Conservation (phyloP, 2,329 filamentous ascomycete species). For the Cryphonectria carpinicola region DNA sequence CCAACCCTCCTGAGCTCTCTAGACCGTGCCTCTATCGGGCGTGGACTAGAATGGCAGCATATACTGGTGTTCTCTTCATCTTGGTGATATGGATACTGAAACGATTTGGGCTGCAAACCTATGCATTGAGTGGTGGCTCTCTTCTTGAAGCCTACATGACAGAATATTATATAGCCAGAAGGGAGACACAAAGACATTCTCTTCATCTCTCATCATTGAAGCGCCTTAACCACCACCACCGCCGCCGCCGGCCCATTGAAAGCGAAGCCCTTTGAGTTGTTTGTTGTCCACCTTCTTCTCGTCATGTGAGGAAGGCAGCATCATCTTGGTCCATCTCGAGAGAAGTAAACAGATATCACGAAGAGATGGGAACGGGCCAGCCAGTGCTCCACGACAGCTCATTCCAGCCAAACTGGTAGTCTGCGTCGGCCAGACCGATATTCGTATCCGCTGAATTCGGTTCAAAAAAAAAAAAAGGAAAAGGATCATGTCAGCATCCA, state of each 20-base stretch:
- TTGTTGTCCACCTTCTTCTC: no score
- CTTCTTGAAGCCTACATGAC: not conserved
- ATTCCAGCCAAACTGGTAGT: slow-evolving; percentile 53
- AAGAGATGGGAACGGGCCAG: slow-evolving; percentile 42
- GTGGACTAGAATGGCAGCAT: not conserved
- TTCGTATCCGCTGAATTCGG: slow-evolving; percentile 50
- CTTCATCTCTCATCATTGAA: no score
- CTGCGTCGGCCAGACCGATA: slow-evolving; percentile 54
- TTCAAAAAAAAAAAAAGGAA: no score
- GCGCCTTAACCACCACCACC: no score
- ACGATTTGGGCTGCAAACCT: not conserved
- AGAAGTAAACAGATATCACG: no score
- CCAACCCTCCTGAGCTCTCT: not conserved
- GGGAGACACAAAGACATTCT: no score
- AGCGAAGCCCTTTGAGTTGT: no score
- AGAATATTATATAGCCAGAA: no score
- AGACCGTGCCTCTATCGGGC: no score
- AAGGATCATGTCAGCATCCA: not conserved
- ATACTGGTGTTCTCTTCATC: not conserved
- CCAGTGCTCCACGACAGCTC: slow-evolving; percentile 45
- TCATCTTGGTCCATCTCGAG: not conserved
- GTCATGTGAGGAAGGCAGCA: no score
- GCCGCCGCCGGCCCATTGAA: not conserved
- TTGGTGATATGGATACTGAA: not conserved
- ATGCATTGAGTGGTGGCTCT: not conserved